Evolutionary conservation across 169 alveolate species (phyloP).

Genomic region (Eimeria praecox): DNA sequence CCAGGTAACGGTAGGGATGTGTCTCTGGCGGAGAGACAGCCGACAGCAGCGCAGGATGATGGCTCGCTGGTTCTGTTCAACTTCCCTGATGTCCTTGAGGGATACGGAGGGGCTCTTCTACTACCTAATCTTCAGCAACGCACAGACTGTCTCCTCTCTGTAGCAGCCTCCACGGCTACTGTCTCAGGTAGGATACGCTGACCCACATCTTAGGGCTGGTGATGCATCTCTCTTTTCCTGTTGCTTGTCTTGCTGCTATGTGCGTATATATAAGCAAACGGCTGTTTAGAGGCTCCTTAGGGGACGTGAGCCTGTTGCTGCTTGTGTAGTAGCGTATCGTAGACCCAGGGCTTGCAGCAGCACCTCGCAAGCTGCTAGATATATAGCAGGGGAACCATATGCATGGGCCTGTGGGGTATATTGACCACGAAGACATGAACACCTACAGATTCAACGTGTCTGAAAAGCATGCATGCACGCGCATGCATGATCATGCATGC

Average conservation of each 20-base stretch:
- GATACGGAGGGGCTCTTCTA: conserved; percentile 74
- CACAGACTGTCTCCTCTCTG: conserved; percentile 68
- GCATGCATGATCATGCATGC: no score
- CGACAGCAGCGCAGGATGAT: not conserved
- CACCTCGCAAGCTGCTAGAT: no score
- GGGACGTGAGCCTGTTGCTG: no score
- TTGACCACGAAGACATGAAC: no score
- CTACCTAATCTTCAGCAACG: conserved; percentile 73
- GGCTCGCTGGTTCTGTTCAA: conserved; percentile 20
- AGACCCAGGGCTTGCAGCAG: no score
- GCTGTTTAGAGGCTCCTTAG: no score
- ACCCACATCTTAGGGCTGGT: not conserved
- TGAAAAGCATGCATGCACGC: no score
- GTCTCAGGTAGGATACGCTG: conserved; percentile 7
- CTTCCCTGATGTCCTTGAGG: conserved; percentile 72
- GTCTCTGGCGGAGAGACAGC: not conserved
- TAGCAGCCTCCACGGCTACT: conserved; percentile 46
- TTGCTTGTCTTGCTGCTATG: not conserved
- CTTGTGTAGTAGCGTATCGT: no score
- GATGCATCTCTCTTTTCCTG: not conserved
- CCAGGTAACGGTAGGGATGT: not conserved
- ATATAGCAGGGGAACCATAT: no score
- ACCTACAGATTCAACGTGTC: no score
- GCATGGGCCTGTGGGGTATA: no score
- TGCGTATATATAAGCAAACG: no score